phyloP scores from a whole-genome alignment of 768 basidiomycete species.

The Macrolepiota dolichaula region DNA sequence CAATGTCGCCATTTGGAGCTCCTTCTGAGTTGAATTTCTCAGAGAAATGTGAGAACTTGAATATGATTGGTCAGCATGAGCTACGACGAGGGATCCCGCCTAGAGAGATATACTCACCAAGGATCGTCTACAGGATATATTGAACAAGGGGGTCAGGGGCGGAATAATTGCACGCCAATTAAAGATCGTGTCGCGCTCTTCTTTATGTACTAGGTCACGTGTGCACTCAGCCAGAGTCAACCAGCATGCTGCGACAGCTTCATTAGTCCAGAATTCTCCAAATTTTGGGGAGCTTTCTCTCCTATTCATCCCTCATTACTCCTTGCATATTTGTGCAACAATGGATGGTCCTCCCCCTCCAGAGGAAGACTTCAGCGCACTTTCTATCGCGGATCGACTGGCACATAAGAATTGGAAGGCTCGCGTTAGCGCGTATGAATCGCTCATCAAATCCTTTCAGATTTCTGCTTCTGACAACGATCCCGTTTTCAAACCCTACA shows the following conservation, averaged over 20 bases:
- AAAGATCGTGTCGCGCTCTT: neutral
- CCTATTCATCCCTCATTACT: constrained; percentile 14
- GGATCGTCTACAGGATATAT: neutral
- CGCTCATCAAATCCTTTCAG: constrained; percentile 82
- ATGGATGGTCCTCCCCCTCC: constrained; percentile 92
- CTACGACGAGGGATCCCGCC: neutral
- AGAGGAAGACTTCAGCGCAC: constrained; percentile 88
- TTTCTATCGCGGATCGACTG: constrained; percentile 78
- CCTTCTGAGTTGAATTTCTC: neutral
- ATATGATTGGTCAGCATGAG: neutral
- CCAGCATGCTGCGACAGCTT: neutral
- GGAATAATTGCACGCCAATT: neutral
- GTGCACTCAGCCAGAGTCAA: neutral
- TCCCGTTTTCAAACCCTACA: constrained; percentile 89
- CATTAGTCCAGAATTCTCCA: neutral
- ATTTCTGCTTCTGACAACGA: constrained; percentile 90
- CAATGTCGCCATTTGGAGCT: neutral
- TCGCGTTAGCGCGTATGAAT: constrained; percentile 87
- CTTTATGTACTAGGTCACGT: constrained; percentile 15
- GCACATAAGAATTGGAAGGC: constrained; percentile 99
- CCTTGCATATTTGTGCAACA: constrained; percentile 16
- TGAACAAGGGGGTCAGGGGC: neutral
- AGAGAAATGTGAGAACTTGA: neutral
- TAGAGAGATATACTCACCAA: neutral
- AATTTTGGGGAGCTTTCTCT: constrained; percentile 3